Evolutionary conservation across 208 protist genomes (phyloP).

Genomic region (Vickermania spadyakhi): DNA sequence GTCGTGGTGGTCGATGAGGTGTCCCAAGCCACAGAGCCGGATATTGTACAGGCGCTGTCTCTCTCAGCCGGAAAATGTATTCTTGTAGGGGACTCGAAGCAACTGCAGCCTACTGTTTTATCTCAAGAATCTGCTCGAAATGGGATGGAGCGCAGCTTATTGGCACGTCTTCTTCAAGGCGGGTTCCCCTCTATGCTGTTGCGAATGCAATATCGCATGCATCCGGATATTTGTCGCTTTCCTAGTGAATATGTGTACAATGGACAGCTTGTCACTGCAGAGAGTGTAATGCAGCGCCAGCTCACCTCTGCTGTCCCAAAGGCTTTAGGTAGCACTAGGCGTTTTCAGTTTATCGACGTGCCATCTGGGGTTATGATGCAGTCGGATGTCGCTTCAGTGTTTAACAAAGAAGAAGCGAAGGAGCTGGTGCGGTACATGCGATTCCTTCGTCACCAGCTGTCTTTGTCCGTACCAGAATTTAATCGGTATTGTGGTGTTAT

Average conservation of each 20-base stretch:
- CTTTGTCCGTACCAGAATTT: constrained; percentile 40
- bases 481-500: constrained; percentile 54
- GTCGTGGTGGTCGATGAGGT: constrained; percentile 89
- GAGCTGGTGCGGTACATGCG: constrained; percentile 66
- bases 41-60: constrained; percentile 63
- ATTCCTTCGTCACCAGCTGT: constrained; percentile 37
- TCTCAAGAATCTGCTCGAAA: constrained; percentile 31
- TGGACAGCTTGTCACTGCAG: constrained; percentile 36
- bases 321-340: constrained; percentile 16
- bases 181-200: constrained; percentile 50
- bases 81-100: constrained; percentile 84
- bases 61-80: constrained; percentile 41
- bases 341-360: constrained; percentile 74
- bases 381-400: constrained; percentile 21
- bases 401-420: constrained; percentile 39
- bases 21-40: constrained; percentile 85
- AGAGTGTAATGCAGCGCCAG: constrained; percentile 21
- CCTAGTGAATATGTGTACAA: constrained; percentile 79
- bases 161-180: constrained; percentile 66
- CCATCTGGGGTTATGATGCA: constrained; percentile 31
- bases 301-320: not conserved
- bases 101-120: constrained; percentile 87
- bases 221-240: constrained; percentile 76
- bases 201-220: constrained; percentile 88
- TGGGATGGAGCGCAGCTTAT: constrained; percentile 53